Evolutionary conservation across 169 alveolate species (phyloP).

Genomic region (Plasmodium inui): DNA sequence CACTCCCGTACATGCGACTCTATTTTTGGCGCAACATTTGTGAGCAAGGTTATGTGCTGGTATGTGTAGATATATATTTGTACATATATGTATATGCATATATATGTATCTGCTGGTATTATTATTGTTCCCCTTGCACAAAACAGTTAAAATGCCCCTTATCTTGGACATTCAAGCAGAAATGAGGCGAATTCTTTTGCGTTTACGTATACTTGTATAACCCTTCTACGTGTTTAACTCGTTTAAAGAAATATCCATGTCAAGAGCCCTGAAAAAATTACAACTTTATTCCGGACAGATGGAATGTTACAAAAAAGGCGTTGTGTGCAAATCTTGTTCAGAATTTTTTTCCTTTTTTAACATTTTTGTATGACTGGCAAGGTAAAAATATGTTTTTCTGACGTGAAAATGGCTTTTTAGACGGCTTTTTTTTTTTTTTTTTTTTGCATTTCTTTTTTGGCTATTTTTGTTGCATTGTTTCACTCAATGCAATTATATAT

Average conservation of each 20-base stretch:
- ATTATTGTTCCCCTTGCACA: not conserved
- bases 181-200: not conserved
- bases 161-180: not conserved
- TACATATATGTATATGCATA: not conserved
- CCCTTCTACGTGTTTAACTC: not conserved
- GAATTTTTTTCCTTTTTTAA: slow-evolving; percentile 12
- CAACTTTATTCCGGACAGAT: not conserved
- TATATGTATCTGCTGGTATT: not conserved
- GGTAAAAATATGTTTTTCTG: slow-evolving; percentile 21
- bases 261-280: not conserved
- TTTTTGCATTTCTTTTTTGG: not conserved
- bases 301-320: not conserved
- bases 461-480: not conserved
- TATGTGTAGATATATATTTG: not conserved
- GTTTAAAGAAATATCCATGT: not conserved
- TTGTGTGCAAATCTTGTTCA: slow-evolving; percentile 8
- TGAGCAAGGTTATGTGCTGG: not conserved
- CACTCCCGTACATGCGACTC: not conserved
- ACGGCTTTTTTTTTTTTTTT: not conserved
- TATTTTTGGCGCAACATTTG: not conserved
- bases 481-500: not conserved
- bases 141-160: not conserved
- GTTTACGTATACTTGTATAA: not conserved
- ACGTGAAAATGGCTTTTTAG: slow-evolving; percentile 5
- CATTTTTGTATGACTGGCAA: slow-evolving; percentile 25